A percentile compares a stretch with the other conserved stretches of the same genome.
These are phyloP conservation scores for Pythium pyrilobum DNA, from an alignment of 352 stramenopile species.

Conservation along the genomic window DNA sequence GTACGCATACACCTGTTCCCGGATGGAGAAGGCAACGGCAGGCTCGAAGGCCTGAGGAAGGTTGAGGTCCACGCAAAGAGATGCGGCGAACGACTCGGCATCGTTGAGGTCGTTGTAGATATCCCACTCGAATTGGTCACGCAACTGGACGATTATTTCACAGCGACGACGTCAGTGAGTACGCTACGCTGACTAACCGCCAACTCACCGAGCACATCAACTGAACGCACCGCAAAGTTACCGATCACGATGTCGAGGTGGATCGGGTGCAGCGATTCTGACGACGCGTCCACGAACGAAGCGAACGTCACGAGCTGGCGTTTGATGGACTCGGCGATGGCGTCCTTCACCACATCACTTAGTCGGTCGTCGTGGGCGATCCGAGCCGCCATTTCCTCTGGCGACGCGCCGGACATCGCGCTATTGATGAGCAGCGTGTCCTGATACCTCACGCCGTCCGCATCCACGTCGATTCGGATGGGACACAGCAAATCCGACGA, in stretches of 20 bases:
- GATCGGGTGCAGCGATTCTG: conserved; percentile 50
- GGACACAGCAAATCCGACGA: conserved; percentile 53
- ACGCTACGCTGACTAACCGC: neutral
- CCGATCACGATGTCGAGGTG: conserved; percentile 70
- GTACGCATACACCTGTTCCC: conserved; percentile 67
- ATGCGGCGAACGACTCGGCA: conserved; percentile 46
- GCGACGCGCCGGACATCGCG: conserved; percentile 24
- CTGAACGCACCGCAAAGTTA: conserved; percentile 42
- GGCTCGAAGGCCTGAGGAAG: conserved; percentile 46
- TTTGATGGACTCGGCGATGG: conserved; percentile 66
- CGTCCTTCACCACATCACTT: conserved; percentile 39
- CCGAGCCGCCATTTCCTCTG: conserved; percentile 46
- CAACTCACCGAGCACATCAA: neutral
- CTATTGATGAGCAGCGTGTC: conserved; percentile 74
- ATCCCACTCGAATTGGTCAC: conserved; percentile 81
- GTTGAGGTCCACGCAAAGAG: conserved; percentile 53
- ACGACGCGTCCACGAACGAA: conserved; percentile 26
- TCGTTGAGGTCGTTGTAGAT: conserved; percentile 45
- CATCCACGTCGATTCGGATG: conserved; percentile 72
- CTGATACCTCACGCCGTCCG: conserved; percentile 68
- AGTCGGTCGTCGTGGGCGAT: conserved; percentile 65
- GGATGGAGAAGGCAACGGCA: conserved; percentile 68
- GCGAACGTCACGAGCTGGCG: conserved; percentile 62
- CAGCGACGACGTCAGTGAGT: too few species aligned
- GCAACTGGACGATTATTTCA: conserved; percentile 43